phyloP scores from a whole-genome alignment of 2,329 filamentous ascomycete species.

The Monilinia laxa region DNA sequence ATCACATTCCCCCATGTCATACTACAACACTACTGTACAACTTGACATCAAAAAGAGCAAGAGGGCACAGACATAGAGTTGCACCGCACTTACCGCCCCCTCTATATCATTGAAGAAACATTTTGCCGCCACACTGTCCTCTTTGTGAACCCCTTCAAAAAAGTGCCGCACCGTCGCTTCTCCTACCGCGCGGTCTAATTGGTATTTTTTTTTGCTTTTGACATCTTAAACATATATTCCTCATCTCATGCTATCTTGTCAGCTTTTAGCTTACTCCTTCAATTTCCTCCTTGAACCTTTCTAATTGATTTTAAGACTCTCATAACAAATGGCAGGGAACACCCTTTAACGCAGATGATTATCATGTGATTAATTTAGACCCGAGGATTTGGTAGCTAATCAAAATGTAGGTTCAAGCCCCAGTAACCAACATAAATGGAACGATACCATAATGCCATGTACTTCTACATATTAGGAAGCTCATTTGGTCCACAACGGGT shows the following conservation, averaged over 20 bases:
- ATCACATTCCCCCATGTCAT: not conserved
- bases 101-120: slow-evolving; percentile 20
- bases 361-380: slow-evolving; percentile 18
- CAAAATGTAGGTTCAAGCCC: not conserved
- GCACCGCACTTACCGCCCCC: slow-evolving; percentile 14
- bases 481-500: not conserved
- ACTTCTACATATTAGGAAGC: slow-evolving; percentile 19
- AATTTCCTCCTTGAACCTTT: not conserved
- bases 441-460: not conserved
- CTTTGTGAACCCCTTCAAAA: slow-evolving; percentile 7
- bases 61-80: not conserved
- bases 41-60: not conserved
- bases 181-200: slow-evolving; percentile 17
- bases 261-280: not conserved
- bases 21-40: not conserved
- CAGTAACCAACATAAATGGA: slow-evolving; percentile 20
- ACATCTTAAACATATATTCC: not conserved
- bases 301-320: not conserved
- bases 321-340: slow-evolving; percentile 7
- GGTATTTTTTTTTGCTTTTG: not conserved
- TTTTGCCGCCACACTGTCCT: slow-evolving; percentile 17
- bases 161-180: slow-evolving; percentile 15
- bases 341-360: slow-evolving; percentile 3
- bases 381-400: slow-evolving; percentile 13
- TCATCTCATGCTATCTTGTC: not conserved